Evolutionary conservation across 2,329 filamentous ascomycete species (phyloP).

Genomic region (Cyclaneusma minus): DNA sequence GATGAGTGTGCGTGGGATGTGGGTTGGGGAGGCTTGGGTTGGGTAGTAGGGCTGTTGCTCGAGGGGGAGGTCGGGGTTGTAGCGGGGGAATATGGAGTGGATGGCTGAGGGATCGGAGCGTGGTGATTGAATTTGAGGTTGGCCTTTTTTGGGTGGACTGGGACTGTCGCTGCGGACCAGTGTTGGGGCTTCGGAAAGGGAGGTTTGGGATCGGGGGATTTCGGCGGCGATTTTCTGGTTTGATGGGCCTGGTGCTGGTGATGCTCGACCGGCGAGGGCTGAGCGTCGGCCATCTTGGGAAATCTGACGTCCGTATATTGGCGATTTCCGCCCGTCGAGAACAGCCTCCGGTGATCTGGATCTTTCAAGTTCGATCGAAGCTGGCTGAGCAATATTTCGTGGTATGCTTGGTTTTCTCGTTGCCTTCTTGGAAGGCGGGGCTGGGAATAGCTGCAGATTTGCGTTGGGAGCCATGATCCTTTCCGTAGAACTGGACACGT

Average conservation of each 20-base stretch:
- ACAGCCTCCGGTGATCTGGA: slow-evolving; percentile 11
- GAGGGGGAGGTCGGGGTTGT: slow-evolving; percentile 51
- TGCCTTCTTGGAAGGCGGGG: slow-evolving; percentile 15
- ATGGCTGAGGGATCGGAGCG: slow-evolving; percentile 26
- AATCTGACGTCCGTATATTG: slow-evolving; percentile 1
- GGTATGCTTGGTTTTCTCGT: slow-evolving; percentile 14
- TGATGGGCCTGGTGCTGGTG: slow-evolving; percentile 7
- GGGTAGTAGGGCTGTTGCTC: slow-evolving; percentile 57
- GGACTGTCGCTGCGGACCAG: slow-evolving; percentile 32
- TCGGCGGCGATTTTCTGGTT: slow-evolving; percentile 12
- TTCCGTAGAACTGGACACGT: no score
- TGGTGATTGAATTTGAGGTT: slow-evolving; percentile 11
- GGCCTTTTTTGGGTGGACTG: slow-evolving; percentile 30
- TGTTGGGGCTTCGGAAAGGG: slow-evolving; percentile 33
- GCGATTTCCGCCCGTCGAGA: slow-evolving; percentile 8
- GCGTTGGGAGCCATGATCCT: slow-evolving; percentile 11
- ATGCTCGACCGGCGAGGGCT: slow-evolving; percentile 4
- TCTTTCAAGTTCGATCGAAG: slow-evolving; percentile 11
- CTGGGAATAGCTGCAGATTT: slow-evolving; percentile 18
- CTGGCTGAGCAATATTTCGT: slow-evolving; percentile 9
- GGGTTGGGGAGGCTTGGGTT: slow-evolving; percentile 45
- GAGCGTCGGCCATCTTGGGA: slow-evolving; percentile 1
- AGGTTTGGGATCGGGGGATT: slow-evolving; percentile 29
- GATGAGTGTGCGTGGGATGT: slow-evolving; percentile 47
- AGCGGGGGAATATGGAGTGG: slow-evolving; percentile 62